Base-by-base conservation (phyloP, 768 basidiomycete genomes). In the Podaxis sp. region DNA sequence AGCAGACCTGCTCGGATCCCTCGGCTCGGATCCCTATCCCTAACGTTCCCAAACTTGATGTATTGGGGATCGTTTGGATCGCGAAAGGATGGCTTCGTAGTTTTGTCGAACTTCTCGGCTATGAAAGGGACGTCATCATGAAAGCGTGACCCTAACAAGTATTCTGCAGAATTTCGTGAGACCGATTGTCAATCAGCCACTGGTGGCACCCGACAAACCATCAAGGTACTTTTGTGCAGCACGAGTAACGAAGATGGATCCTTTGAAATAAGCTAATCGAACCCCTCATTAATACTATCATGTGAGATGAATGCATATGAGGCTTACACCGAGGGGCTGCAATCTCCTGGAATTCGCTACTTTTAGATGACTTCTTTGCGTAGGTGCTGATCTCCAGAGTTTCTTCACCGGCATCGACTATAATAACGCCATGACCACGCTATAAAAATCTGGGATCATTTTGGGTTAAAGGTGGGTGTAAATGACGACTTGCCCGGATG, bases 371-470 rank as follows among this genome's bases (percentile, higher is more conserved):
- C 65, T 68, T 55, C 2, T 76, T 73, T 12, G 74, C 77, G 61
- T 87, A 87, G 3, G 82, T 78, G 57, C 82, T 85, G 53, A 87
- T 75, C 64, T 87, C 86, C 22, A 87, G 72, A 0, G 85, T 87
- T 36, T 84, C 86, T 60, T 84, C 84, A 5, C 86, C 86, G 2
- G 85, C 84, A 65, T 87, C 86, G 19, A 86, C 79, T 33, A 87
- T 74, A 53, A 84, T 74, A 2, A 85, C 72, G 2, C 80, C 82
- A 51, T 82, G 66, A n/a, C 80, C 78, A 5, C 68, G 69, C 82
- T 84, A 30, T 30, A 30, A 1, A 30, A 7, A 7, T 7, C 28
- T 30, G 4, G 28, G 7, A 30, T 30, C 7, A 30, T 7, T 30
- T 17, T 4, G 4, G 3, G 7, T 30, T 30, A 30, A 3, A 30